These are phyloP conservation scores for Microdochium bolleyi DNA, from an alignment of 2,329 filamentous ascomycete genomes.

Conservation along the genomic window DNA sequence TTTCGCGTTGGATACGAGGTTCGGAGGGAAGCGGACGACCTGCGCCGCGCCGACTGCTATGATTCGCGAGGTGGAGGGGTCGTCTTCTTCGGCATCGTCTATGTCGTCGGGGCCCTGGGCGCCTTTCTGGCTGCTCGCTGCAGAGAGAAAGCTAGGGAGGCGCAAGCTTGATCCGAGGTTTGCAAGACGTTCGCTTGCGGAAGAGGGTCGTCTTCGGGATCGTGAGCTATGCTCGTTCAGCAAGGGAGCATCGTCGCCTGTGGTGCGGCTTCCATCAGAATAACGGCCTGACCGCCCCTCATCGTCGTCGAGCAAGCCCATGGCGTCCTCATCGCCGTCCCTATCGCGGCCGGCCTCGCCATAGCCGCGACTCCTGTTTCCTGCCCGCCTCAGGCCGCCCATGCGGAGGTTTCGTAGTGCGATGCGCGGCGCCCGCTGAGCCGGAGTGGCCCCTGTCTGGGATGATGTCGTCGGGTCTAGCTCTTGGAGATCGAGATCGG, in stretches of 20 bases:
- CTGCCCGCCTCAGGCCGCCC: conserved; percentile 50
- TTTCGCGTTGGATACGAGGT: conserved; percentile 93
- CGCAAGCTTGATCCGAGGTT: conserved; percentile 46
- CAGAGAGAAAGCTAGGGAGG: conserved; percentile 60
- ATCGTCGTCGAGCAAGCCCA: conserved; percentile 58
- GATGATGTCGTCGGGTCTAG: conserved; percentile 53
- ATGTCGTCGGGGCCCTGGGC: conserved; percentile 39
- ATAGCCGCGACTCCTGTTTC: conserved; percentile 47
- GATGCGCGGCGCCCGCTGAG: conserved; percentile 50
- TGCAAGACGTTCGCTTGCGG: conserved; percentile 33
- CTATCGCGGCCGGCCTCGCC: conserved; percentile 51
- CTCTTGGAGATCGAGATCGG: conserved; percentile 71
- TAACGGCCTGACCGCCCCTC: conserved; percentile 46
- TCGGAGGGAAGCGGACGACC: conserved; percentile 71
- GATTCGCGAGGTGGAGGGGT: conserved; percentile 63
- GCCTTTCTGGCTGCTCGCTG: conserved; percentile 16
- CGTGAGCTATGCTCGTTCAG: conserved; percentile 37
- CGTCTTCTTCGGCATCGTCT: conserved; percentile 43
- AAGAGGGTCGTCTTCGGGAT: conserved; percentile 23
- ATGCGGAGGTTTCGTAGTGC: conserved; percentile 65
- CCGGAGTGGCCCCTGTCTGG: conserved; percentile 29
- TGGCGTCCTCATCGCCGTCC: conserved; percentile 57
- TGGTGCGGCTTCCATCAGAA: conserved; percentile 51
- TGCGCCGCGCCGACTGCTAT: conserved; percentile 71
- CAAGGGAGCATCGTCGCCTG: conserved; percentile 69